Conservation (phyloP, 352 stramenopile genomes). For the Hyaloperonospora arabidopsidis region DNA sequence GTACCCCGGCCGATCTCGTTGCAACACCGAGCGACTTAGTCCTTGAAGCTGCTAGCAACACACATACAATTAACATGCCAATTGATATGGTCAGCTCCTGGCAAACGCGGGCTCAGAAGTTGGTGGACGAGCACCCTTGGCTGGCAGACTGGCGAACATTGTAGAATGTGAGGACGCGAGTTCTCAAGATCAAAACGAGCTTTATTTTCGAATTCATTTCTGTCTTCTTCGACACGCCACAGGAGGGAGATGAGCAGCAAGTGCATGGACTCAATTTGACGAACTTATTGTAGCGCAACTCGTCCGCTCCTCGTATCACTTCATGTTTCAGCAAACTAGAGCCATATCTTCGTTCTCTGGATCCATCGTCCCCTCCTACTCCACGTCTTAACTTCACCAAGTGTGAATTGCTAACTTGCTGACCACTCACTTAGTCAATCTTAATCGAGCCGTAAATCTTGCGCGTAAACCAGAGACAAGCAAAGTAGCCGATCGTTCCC, state of each 20-base stretch:
- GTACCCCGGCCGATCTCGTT: slow-evolving; percentile 68
- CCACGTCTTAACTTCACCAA: background rate
- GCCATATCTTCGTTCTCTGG: too few relatives aligned
- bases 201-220: slow-evolving; percentile 25
- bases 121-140: slow-evolving; percentile 46
- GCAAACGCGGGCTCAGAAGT: slow-evolving; percentile 35
- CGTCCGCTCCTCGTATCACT: slow-evolving; percentile 10
- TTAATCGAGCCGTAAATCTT: slow-evolving; percentile 98
- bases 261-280: background rate
- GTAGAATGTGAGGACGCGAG: slow-evolving; percentile 16
- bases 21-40: slow-evolving; percentile 66
- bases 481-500: slow-evolving; percentile 94
- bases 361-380: too few relatives aligned
- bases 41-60: slow-evolving; percentile 26
- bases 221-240: slow-evolving; percentile 24
- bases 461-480: slow-evolving; percentile 97
- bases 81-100: slow-evolving; percentile 38
- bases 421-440: slow-evolving; percentile 71
- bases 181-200: slow-evolving; percentile 21
- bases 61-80: slow-evolving; percentile 12
- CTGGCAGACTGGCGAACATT: slow-evolving; percentile 76
- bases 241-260: slow-evolving; percentile 8
- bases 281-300: background rate
- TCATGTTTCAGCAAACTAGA: background rate
- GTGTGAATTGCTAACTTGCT: slow-evolving; percentile 17